Evolutionary conservation across 345 rosid genomes (phyloP).

Genomic region (Toxicodendron radicans): DNA sequence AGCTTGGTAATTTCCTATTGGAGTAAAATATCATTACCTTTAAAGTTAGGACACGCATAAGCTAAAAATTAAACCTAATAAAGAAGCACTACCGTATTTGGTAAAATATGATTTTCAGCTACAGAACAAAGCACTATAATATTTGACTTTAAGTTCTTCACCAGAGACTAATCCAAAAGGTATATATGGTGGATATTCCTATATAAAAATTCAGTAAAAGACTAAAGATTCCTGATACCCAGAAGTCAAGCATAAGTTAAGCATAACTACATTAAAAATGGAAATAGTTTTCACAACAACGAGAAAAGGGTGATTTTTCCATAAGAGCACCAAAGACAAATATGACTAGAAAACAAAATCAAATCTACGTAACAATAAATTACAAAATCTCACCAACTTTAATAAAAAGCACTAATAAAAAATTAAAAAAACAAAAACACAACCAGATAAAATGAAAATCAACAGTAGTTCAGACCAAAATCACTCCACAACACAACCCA

Average conservation of each 20-base stretch:
- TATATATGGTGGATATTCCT: conserved; percentile 46
- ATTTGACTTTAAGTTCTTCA: conserved; percentile 31
- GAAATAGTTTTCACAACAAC: conserved; percentile 5
- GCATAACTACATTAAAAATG: conserved; percentile 18
- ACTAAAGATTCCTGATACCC: conserved; percentile 27
- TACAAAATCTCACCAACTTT: not conserved
- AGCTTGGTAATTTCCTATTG: not conserved
- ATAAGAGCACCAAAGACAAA: conserved; percentile 4
- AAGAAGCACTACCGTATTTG: not conserved
- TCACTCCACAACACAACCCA: not conserved
- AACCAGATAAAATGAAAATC: not conserved
- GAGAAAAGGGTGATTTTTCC: conserved; percentile 19
- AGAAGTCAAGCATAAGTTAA: conserved; percentile 25
- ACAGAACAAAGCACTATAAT: conserved; percentile 23
- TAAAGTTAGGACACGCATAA: not conserved
- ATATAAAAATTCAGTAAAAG: conserved; percentile 11
- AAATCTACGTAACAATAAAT: not conserved
- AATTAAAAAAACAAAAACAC: not conserved
- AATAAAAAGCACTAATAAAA: not conserved
- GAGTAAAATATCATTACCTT: not conserved
- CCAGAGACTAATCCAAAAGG: conserved; percentile 27
- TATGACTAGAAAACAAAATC: not conserved
- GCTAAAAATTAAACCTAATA: not conserved
- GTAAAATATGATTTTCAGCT: conserved; percentile 10
- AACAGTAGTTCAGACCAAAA: not conserved